Evolutionary conservation across 2,329 filamentous ascomycete genomes (phyloP), one percentile per base, ranked within the genome.

Genomic region (Sporothrix mexicana): DNA sequence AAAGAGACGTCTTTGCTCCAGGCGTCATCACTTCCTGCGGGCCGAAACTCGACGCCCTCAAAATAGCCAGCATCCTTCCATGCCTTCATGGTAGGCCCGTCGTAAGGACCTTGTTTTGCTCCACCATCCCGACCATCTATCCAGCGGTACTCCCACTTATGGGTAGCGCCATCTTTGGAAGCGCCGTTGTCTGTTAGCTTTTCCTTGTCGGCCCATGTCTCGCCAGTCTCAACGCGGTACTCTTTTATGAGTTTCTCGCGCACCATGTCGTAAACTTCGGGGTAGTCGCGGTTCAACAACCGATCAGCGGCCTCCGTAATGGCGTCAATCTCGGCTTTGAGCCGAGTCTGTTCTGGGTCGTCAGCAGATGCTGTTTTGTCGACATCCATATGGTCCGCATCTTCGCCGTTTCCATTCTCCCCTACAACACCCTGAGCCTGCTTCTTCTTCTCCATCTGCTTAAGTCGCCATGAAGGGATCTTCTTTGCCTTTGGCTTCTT

Each of bases 51-150:
- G 30, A 97, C 94, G 0, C 93, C 93, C 75, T 96, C 92, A 82
- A 99, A 99, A 80, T 98, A 98, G 2, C 96, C 96, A 30, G 94
- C 94, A 75, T 93, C 90, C 77, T 92, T 90, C 96, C 96, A 99
- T 2, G 93, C 92, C 77, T 90, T 89, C 96, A 99, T 98, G 51
- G 92, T 95, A 5, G 86, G 81, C 8, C 87, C 88, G 79, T 98
- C 94, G 80, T 94, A 99, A 0, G 96, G 95, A 0, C 96, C 96
- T 81, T 99, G 94, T 73, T 88, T 88, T 66, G 89, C 87, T 12
- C 88, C 93, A 41, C 89, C 92, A 78, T 97, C 95, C 55, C 94
- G 87, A 20, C 93, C 93, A 80, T 97, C 94, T 53, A 90, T 91
- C 96, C 96, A 99, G 73, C 93, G 88, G 80, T 94, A 99, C 81